Conservation (phyloP, 2,329 filamentous ascomycete species). For the Aureobasidium mangrovei region DNA sequence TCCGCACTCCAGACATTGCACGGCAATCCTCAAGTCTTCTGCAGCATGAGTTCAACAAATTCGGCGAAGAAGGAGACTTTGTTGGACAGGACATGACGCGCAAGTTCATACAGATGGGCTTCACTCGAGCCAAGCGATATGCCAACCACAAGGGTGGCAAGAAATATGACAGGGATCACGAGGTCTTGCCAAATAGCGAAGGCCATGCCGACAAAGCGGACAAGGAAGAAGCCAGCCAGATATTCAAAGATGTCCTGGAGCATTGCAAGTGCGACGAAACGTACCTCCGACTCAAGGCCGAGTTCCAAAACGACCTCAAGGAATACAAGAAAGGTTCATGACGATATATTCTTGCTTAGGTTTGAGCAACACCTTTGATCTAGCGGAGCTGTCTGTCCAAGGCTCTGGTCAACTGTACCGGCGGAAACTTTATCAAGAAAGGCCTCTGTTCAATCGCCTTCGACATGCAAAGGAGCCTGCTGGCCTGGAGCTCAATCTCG, state of each 20-base stretch:
- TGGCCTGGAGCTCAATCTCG: too few species aligned
- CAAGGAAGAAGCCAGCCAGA: slow-evolving; percentile 41
- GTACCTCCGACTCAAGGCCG: slow-evolving; percentile 38
- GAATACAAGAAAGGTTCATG: neutral
- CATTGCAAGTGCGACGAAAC: slow-evolving; percentile 36
- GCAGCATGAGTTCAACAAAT: slow-evolving; percentile 44
- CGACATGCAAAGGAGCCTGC: too few species aligned
- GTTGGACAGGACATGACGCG: slow-evolving; percentile 57
- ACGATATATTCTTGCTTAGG: too few species aligned
- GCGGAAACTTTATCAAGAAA: too few species aligned
- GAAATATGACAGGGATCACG: slow-evolving; percentile 14
- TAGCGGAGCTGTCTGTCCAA: too few species aligned
- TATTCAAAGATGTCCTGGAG: slow-evolving; percentile 45
- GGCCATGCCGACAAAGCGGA: slow-evolving; percentile 40
- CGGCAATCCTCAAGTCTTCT: slow-evolving; percentile 41
- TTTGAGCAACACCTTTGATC: too few species aligned
- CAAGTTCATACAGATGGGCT: slow-evolving; percentile 59
- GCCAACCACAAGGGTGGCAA: slow-evolving; percentile 47
- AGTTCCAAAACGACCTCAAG: slow-evolving; percentile 41
- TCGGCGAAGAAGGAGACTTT: slow-evolving; percentile 46
- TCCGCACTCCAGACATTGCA: slow-evolving; percentile 47
- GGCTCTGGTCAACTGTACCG: too few species aligned
- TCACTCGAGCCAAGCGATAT: slow-evolving; percentile 53
- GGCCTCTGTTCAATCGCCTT: too few species aligned
- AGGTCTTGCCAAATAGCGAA: slow-evolving; percentile 33